These are phyloP conservation scores for Rubroshorea leprosula DNA, from an alignment of 345 rosid genomes.

Conservation along the genomic window DNA sequence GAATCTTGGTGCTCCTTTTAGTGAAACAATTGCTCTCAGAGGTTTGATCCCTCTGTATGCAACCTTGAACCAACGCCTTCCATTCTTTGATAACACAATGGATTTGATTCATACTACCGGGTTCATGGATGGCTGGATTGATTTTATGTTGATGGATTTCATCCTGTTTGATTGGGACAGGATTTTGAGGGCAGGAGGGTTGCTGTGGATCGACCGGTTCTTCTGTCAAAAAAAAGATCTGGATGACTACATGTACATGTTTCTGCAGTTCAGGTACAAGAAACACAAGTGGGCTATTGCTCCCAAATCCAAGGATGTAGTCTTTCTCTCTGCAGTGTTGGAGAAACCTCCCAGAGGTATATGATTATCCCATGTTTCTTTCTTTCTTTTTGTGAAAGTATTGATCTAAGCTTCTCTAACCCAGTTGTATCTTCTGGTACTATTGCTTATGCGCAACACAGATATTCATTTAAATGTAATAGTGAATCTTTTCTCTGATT, in stretches of 20 bases:
- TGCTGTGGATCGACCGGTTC: slow-evolving; percentile 82
- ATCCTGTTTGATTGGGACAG: slow-evolving; percentile 85
- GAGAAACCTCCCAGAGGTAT: slow-evolving; percentile 87
- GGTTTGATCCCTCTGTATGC: slow-evolving; percentile 68
- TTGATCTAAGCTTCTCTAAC: too few species aligned
- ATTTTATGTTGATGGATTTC: slow-evolving; percentile 69
- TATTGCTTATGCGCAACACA: too few species aligned
- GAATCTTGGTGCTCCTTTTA: slow-evolving; percentile 89
- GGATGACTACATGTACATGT: slow-evolving; percentile 90
- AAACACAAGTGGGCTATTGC: slow-evolving; percentile 69
- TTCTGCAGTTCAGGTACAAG: slow-evolving; percentile 79
- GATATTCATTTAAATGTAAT: too few species aligned
- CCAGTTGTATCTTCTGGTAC: too few species aligned
- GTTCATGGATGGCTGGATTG: slow-evolving; percentile 81
- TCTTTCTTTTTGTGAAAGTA: too few species aligned
- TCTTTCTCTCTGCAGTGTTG: slow-evolving; percentile 71
- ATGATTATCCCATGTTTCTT: slow-evolving; percentile 17
- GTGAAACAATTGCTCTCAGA: slow-evolving; percentile 72
- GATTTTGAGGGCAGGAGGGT: slow-evolving; percentile 75
- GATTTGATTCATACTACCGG: slow-evolving; percentile 76
- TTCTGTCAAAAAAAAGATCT: slow-evolving; percentile 64
- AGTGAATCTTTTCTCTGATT: too few species aligned
- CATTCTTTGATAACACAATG: slow-evolving; percentile 84
- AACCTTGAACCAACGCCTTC: slow-evolving; percentile 79
- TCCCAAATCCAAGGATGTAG: slow-evolving; percentile 60